These are phyloP conservation scores for Linaria vulgaris DNA, from an alignment of 257 asterid species.

Conservation along the genomic window DNA sequence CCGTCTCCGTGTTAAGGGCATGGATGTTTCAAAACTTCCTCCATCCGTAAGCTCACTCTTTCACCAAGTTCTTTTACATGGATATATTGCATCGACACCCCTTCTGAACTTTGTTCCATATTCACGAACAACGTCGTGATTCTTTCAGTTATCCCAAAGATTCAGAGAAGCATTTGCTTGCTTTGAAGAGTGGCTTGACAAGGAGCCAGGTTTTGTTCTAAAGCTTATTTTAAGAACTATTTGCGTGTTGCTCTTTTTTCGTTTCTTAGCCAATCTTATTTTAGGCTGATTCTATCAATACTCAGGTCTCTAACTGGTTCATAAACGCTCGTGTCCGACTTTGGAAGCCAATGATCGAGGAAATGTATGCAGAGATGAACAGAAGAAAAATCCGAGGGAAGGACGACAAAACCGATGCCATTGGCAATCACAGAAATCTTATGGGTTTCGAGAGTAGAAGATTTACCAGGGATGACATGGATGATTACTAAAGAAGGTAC, in stretches of 20 bases:
- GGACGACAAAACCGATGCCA: conserved; percentile 35
- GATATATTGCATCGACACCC: too few relatives aligned
- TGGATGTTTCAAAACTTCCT: conserved; percentile 99
- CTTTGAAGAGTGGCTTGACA: conserved; percentile 80
- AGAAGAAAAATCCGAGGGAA: conserved; percentile 41
- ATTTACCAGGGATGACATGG: conserved; percentile 38
- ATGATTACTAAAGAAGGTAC: conserved; percentile 12
- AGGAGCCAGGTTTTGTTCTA: conserved; percentile 71
- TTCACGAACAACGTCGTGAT: neutral
- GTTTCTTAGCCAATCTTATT: neutral
- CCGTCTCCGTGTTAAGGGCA: conserved; percentile 85
- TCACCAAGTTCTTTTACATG: neutral
- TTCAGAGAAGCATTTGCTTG: conserved; percentile 89
- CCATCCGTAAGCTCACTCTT: conserved; percentile 67
- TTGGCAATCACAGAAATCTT: conserved; percentile 29
- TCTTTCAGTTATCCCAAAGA: conserved; percentile 89
- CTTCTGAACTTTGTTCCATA: neutral
- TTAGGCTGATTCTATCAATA: neutral
- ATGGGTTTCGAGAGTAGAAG: conserved; percentile 33
- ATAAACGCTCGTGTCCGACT: conserved; percentile 90
- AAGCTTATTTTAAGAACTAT: neutral
- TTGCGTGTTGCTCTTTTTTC: neutral
- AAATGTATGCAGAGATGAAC: conserved; percentile 86
- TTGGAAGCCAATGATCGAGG: conserved; percentile 97
- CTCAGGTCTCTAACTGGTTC: conserved; percentile 86